Evolutionary conservation across 1,139 yeast species (phyloP).

Genomic region (Candida neerlandica): DNA sequence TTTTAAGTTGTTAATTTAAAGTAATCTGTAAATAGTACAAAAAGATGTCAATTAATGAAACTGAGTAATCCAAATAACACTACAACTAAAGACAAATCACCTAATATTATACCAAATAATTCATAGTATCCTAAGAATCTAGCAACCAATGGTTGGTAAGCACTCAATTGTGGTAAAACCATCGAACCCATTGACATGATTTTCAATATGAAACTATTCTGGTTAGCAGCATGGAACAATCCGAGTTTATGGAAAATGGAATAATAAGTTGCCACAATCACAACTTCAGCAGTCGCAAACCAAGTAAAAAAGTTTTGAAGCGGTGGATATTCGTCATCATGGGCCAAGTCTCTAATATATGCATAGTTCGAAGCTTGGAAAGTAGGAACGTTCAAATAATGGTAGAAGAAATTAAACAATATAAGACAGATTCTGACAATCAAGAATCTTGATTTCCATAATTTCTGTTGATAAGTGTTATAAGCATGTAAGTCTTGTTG

Average conservation of each 20-base stretch:
- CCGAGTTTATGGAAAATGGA: slow-evolving; percentile 29
- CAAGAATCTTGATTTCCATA: slow-evolving; percentile 36
- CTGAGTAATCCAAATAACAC: slow-evolving; percentile 45
- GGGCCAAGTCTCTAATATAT: slow-evolving; percentile 27
- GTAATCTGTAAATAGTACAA: background rate
- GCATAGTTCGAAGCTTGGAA: slow-evolving; percentile 36
- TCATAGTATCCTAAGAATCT: slow-evolving; percentile 42
- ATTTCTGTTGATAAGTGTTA: slow-evolving; percentile 35
- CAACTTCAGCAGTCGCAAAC: slow-evolving; percentile 38
- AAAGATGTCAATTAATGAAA: slow-evolving; percentile 14
- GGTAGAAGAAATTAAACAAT: slow-evolving; percentile 38
- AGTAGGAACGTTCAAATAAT: slow-evolving; percentile 24
- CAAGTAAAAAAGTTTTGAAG: slow-evolving; percentile 28
- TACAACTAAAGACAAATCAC: slow-evolving; percentile 42
- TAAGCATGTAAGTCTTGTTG: slow-evolving; percentile 33
- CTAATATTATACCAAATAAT: slow-evolving; percentile 37
- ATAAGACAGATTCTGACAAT: slow-evolving; percentile 31
- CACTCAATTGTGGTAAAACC: slow-evolving; percentile 39
- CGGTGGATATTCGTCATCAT: slow-evolving; percentile 10
- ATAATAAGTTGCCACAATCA: slow-evolving; percentile 38
- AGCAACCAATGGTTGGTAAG: slow-evolving; percentile 31
- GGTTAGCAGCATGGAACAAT: slow-evolving; percentile 21
- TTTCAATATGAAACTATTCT: slow-evolving; percentile 32
- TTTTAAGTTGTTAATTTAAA: background rate
- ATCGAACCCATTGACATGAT: slow-evolving; percentile 35